Evolutionary conservation across 1,284 basidiomycete genomes (phyloP), one percentile per base, ranked within the genome.

Genomic region (Naganishia albida): DNA sequence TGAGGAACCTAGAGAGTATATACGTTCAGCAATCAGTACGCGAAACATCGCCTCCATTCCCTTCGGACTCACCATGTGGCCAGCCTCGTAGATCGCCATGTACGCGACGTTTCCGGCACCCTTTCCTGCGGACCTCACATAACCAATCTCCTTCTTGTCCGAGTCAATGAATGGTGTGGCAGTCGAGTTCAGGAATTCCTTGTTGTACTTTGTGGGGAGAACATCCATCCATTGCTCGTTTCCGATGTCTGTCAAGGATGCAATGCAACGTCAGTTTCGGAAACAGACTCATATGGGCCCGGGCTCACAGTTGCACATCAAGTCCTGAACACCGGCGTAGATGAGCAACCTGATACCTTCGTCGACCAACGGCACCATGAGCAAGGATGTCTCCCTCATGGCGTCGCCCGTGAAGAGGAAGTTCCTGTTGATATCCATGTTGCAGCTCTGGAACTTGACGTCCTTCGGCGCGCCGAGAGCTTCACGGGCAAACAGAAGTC

Each of bases 281-380:
- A 26, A 30, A 12, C 28, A 34, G 55, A 20, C 7, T 50, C n/a
- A 30, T 26, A 7, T 48, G 25, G 51, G 4, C 65, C 4, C 34
- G 42, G 39, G 44, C 72, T 71, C 51, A 75, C 73, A 88, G 77
- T 90, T 89, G 80, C 89, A 90, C 85, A 88, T 88, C 81, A 88
- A 87, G 77, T 93, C 92, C 82, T 88, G 87, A 72, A 89, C 88
- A 26, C 90, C 91, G 63, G 90, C 89, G 73, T 93, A 93, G 42
- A 92, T 86, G 44, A 93, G 80, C 40, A 94, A 80, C 64, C 89
- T 81, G 56, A 93, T 82, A 48, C 89, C 89, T 66, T 85, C 84
- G 64, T 89, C 84, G 62, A 94, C 82, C 8, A 95, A 81, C 50
- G 87, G 85, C 16, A 89, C 86, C 13, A 95, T 81, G 7, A 93